phyloP scores from a whole-genome alignment of 225 moss, liverwort and hornwort genomes.

The Sphagnum contortum region DNA sequence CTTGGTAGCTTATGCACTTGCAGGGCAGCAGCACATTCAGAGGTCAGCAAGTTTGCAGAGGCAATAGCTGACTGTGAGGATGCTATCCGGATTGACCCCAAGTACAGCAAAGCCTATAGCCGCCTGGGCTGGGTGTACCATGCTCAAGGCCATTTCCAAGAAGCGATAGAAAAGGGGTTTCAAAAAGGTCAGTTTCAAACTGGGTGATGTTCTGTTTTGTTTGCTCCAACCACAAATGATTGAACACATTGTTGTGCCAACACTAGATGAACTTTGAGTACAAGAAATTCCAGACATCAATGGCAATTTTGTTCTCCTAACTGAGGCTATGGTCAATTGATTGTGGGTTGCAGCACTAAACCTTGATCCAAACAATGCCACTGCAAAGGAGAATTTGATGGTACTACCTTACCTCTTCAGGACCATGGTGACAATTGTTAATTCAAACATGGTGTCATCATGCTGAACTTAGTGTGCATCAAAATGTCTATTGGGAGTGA shows the following conservation, averaged over 20 bases:
- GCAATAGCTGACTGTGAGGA: constrained; percentile 56
- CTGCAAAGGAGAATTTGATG: constrained; percentile 39
- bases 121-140: constrained; percentile 44
- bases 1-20: not conserved
- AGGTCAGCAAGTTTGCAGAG: constrained; percentile 37
- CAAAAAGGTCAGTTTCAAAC: constrained; percentile 25
- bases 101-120: constrained; percentile 55
- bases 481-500: no score
- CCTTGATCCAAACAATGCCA: constrained; percentile 38
- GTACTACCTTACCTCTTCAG: constrained; percentile 5
- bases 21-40: constrained; percentile 61
- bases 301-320: no score
- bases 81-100: constrained; percentile 46
- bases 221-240: not conserved
- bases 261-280: no score
- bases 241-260: no score
- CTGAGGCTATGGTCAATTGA: no score
- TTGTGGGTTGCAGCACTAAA: constrained; percentile 26
- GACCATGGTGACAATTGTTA: no score
- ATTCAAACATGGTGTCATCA: no score
- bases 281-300: no score
- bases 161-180: constrained; percentile 51
- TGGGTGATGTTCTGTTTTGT: not conserved
- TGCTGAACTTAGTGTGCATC: no score
- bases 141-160: constrained; percentile 43